Evolutionary conservation across 345 rosid genomes (phyloP).

Genomic region (Pelargonium nanum): DNA sequence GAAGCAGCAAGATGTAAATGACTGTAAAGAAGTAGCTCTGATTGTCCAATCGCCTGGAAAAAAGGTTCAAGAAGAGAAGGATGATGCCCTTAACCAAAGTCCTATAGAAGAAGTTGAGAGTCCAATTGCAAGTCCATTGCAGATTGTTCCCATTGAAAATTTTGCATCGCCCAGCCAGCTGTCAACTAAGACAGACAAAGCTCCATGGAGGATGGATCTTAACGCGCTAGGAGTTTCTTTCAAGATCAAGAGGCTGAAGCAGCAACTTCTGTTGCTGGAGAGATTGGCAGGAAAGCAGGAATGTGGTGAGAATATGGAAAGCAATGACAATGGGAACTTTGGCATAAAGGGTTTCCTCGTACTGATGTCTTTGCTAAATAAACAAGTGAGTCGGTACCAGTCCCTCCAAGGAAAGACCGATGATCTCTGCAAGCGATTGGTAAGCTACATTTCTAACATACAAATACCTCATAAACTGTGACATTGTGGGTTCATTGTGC

Average conservation of each 20-base stretch:
- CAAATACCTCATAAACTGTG: too few relatives aligned
- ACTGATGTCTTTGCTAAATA: slow-evolving; percentile 53
- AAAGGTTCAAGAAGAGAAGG: slow-evolving; percentile 42
- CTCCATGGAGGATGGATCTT: slow-evolving; percentile 74
- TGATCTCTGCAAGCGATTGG: slow-evolving; percentile 84
- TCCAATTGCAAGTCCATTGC: slow-evolving; percentile 18
- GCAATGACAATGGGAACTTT: slow-evolving; percentile 19
- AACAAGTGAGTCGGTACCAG: slow-evolving; percentile 71
- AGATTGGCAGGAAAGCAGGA: slow-evolving; percentile 61
- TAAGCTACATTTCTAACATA: too few relatives aligned
- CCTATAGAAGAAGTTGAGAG: slow-evolving; percentile 15
- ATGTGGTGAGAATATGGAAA: slow-evolving; percentile 27
- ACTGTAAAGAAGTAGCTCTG: slow-evolving; percentile 10
- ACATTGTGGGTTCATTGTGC: too few relatives aligned
- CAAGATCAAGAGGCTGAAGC: slow-evolving; percentile 90
- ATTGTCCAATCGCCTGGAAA: slow-evolving; percentile 47
- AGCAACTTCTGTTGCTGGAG: slow-evolving; percentile 79
- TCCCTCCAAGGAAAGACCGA: slow-evolving; percentile 84
- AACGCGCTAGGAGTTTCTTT: slow-evolving; percentile 92
- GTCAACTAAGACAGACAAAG: slow-evolving; percentile 23
- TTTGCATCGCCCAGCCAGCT: slow-evolving; percentile 23
- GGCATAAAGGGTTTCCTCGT: slow-evolving; percentile 25
- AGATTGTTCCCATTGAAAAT: slow-evolving; percentile 14
- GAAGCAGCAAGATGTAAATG: slow-evolving; percentile 25
- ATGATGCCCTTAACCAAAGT: slow-evolving; percentile 20